Percentiles rank a stretch among this genome's conserved stretches.
Evolutionary conservation across 179 eudicot species (phyloP).

Genomic region (Silene noctiflora): DNA sequence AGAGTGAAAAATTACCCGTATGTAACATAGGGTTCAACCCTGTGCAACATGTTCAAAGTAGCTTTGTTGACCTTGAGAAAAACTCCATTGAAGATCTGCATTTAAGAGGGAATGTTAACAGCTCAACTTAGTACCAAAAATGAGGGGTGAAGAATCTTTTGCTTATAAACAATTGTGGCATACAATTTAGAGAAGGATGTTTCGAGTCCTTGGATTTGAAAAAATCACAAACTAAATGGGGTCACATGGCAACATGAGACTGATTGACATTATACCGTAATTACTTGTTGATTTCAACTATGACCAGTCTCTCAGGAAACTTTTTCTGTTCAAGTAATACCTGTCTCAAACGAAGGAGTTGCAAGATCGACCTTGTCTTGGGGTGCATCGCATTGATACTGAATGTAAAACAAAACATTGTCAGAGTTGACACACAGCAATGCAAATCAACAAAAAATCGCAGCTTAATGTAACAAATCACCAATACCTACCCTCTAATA

Average conservation of each 20-base stretch:
- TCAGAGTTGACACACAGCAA: neutral
- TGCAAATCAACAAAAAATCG: neutral
- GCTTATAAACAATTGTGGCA: neutral
- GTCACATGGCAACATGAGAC: neutral
- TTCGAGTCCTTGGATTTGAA: neutral
- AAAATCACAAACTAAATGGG: neutral
- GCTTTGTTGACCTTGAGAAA: conserved; percentile 52
- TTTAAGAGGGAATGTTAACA: neutral
- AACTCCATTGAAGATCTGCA: conserved; percentile 50
- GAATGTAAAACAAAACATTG: conserved; percentile 11
- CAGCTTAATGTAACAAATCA: neutral
- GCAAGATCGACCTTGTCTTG: conserved; percentile 46
- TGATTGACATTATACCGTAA: neutral
- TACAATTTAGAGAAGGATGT: neutral
- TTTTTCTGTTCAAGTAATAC: conserved; percentile 14
- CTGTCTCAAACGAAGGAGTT: conserved; percentile 62
- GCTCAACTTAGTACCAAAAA: neutral
- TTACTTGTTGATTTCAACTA: neutral
- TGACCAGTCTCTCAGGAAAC: neutral
- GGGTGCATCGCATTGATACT: conserved; percentile 82
- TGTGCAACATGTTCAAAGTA: conserved; percentile 52
- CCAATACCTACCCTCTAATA: conserved; percentile 63
- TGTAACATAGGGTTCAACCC: conserved; percentile 50
- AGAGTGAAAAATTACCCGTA: conserved; percentile 29
- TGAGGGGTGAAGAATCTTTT: neutral